These are phyloP conservation scores for Cyphellophora europaea DNA, from an alignment of 2,329 filamentous ascomycete genomes.

Conservation along the genomic window DNA sequence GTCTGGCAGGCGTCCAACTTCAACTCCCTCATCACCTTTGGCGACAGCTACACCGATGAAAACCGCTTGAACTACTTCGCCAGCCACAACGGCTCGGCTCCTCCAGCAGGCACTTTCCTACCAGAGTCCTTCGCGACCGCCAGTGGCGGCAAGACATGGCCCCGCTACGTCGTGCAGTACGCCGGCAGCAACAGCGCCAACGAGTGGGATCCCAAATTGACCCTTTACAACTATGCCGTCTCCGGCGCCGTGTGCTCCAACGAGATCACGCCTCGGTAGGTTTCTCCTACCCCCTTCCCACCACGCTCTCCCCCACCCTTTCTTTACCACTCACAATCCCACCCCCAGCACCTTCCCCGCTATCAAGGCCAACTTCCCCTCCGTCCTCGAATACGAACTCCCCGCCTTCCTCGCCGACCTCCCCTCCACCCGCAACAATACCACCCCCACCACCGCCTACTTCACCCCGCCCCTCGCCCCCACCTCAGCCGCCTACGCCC, in stretches of 20 bases:
- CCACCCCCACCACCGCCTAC: constrained; percentile 6
- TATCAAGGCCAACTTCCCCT: constrained; percentile 53
- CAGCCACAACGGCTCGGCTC: constrained; percentile 46
- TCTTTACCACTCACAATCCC: no score
- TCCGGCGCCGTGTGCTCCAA: constrained; percentile 65
- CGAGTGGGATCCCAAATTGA: constrained; percentile 15
- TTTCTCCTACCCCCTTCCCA: no score
- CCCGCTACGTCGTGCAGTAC: constrained; percentile 54
- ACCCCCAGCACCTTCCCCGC: no score
- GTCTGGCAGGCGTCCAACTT: constrained; percentile 38
- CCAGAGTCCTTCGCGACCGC: constrained; percentile 42
- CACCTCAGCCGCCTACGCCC: constrained; percentile 50
- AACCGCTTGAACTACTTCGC: constrained; percentile 56
- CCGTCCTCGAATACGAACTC: constrained; percentile 53
- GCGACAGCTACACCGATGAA: constrained; percentile 70
- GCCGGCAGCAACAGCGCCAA: constrained; percentile 45
- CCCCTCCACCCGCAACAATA: constrained; percentile 9
- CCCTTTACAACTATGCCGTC: constrained; percentile 60
- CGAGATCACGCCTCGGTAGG: constrained; percentile 42
- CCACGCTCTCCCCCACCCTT: no score
- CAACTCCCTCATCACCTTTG: constrained; percentile 58
- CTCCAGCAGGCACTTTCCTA: constrained; percentile 51
- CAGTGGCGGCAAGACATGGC: constrained; percentile 60
- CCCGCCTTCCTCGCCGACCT: constrained; percentile 46
- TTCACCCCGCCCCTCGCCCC: constrained; percentile 12